Percentiles rank a stretch among this genome's conserved stretches.
These are phyloP conservation scores for Acmispon strigosus DNA, from an alignment of 306 rosid species.

Conservation along the genomic window DNA sequence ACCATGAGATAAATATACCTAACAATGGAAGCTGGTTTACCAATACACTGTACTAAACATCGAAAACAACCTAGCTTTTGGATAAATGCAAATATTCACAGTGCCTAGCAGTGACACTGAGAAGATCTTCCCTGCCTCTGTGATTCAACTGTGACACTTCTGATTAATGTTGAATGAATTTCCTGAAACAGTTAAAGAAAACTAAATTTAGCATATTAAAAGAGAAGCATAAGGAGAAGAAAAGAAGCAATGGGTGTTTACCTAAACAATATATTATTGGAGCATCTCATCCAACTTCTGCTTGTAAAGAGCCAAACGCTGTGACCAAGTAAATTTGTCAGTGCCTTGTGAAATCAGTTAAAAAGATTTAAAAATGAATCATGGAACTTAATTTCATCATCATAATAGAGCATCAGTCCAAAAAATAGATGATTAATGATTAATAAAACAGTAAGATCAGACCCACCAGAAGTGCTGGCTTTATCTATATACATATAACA, in stretches of 20 bases:
- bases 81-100: constrained; percentile 3
- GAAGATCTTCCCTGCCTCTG: neutral
- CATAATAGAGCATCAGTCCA: constrained; percentile 9
- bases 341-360: constrained; percentile 9
- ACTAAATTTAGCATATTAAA: neutral
- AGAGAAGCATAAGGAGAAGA: neutral
- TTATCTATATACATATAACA: neutral
- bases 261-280: constrained; percentile 14
- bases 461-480: neutral
- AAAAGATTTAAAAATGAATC: constrained; percentile 2
- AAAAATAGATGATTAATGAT: neutral
- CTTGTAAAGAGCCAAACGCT: constrained; percentile 43
- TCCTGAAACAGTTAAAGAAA: constrained; percentile 23
- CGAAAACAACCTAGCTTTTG: constrained; percentile 15
- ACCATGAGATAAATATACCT: neutral
- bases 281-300: constrained; percentile 42
- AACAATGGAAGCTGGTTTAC: constrained; percentile 5
- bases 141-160: constrained; percentile 15
- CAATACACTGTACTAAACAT: constrained; percentile 13
- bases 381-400: constrained; percentile 9
- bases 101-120: neutral
- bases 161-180: constrained; percentile 10
- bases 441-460: neutral
- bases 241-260: neutral
- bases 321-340: constrained; percentile 21